Evolutionary conservation across 768 basidiomycete genomes (phyloP), one percentile per base, ranked within the genome.

Genomic region (Jaapia argillacea): DNA sequence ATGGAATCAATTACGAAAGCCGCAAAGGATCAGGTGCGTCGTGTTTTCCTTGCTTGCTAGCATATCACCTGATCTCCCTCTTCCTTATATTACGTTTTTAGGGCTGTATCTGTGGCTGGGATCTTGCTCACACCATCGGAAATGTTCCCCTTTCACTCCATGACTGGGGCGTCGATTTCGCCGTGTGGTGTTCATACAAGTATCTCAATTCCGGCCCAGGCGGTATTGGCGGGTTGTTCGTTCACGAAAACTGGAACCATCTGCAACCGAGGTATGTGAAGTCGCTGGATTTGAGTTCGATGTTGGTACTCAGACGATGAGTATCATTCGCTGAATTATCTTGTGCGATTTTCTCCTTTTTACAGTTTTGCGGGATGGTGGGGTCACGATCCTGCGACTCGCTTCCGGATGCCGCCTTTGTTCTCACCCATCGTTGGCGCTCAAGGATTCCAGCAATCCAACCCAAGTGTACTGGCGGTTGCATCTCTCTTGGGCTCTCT

Each of bases 121-220:
- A 99, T 67, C 79, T 97, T 13, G 96, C 96, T 5, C 96, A 99
- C 62, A 94, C 86, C 4, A 74, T 82, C 36, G 96, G 94, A 39
- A 99, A 99, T 61, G 89, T 98, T 26, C 86, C 88, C 27, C 63
- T 94, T 52, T 69, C 75, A 39, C 68, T 99, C 50, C 89, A 94
- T 59, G 85, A 91, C 47, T 99, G 96, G 94, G 69, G 76, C 51
- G 85, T 89, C 52, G 96, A 99, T 61, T 98, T 97, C 58, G 96
- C 94, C 3, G 93, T 93, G 26, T 98, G 94, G 90, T 99, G 96
- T 61, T 86, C 91, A 24, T 99, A 98, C 74, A 98, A 88, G 66
- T 99, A 97, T 60, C 75, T 97, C 46, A 98, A 97, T 65, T 85
- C 92, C 14, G 90, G 94, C 4, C 92, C 96, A 7, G 94, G 94